Conservation (phyloP, 768 basidiomycete species). For the Trametes cinnabarina region DNA sequence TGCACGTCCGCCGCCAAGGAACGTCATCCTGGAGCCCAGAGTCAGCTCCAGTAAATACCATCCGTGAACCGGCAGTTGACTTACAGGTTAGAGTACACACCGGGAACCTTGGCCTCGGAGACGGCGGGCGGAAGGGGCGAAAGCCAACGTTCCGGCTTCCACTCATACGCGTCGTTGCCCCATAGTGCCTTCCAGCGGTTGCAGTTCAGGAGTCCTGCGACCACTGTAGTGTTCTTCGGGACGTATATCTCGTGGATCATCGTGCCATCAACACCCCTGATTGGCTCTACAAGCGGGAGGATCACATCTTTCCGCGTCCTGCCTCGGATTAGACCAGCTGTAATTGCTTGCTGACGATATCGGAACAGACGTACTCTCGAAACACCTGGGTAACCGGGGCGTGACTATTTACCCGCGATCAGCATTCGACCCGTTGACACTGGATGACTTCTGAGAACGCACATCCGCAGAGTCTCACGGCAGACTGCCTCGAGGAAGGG, state of each 20-base stretch:
- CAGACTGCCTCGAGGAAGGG: slow-evolving; percentile 10
- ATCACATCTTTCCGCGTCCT: slow-evolving; percentile 38
- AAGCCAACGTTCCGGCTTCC: slow-evolving; percentile 24
- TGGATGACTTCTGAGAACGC: slow-evolving; percentile 6
- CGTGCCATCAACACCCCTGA: slow-evolving; percentile 37
- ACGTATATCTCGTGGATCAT: slow-evolving; percentile 37
- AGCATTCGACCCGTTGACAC: neutral
- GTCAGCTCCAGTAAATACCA: neutral
- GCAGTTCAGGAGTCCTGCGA: slow-evolving; percentile 40
- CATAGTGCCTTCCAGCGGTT: slow-evolving; percentile 37
- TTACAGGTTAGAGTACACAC: slow-evolving; percentile 11
- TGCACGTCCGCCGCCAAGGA: slow-evolving; percentile 7
- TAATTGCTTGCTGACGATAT: neutral
- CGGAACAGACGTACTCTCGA: slow-evolving; percentile 25
- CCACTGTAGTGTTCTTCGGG: slow-evolving; percentile 38
- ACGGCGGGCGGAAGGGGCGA: slow-evolving; percentile 2
- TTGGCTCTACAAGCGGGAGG: slow-evolving; percentile 40
- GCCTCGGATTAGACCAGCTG: neutral
- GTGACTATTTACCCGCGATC: slow-evolving; percentile 28
- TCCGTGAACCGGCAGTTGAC: neutral
- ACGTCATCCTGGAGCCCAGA: slow-evolving; percentile 1
- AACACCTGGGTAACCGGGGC: slow-evolving; percentile 43
- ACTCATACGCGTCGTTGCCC: slow-evolving; percentile 39
- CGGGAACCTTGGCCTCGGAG: slow-evolving; percentile 4
- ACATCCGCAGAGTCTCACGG: slow-evolving; percentile 16